These are phyloP conservation scores for Penicillium egyptiacum DNA, from an alignment of 495 filamentous ascomycete species.

Conservation along the genomic window DNA sequence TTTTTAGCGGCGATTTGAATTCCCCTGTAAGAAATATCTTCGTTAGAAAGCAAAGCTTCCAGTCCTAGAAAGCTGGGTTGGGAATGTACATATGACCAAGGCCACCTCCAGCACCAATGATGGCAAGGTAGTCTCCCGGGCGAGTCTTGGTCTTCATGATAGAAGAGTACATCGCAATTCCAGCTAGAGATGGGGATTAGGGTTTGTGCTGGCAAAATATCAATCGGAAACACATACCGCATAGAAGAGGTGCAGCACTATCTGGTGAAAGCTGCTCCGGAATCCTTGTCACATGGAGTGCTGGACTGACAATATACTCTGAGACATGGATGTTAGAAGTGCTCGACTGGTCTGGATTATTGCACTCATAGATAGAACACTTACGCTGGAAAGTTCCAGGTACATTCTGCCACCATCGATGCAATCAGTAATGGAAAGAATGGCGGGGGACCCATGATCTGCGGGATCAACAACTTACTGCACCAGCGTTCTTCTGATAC, in stretches of 20 bases:
- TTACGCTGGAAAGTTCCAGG: constrained; percentile 48
- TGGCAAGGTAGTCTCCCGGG: constrained; percentile 42
- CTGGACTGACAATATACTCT: constrained; percentile 46
- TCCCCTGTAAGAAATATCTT: constrained; percentile 25
- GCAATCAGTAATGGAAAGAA: not conserved
- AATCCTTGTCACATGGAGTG: constrained; percentile 43
- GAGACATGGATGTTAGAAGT: not conserved
- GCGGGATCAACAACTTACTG: constrained; percentile 23
- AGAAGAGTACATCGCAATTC: constrained; percentile 50
- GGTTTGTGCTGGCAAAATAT: not conserved
- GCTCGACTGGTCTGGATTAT: not conserved
- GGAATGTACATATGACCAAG: constrained; percentile 43
- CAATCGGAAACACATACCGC: constrained; percentile 28
- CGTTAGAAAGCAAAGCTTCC: not conserved
- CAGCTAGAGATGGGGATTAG: constrained; percentile 26
- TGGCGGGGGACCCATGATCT: not conserved
- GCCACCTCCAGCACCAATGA: constrained; percentile 46
- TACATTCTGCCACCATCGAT: constrained; percentile 33
- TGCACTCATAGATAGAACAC: not conserved
- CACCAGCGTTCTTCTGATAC: constrained; percentile 45
- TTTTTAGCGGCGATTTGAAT: constrained; percentile 46
- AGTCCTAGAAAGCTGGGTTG: not conserved
- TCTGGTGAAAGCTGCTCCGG: constrained; percentile 35
- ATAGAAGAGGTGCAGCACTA: constrained; percentile 41
- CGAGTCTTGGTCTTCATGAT: constrained; percentile 45